phyloP scores from a whole-genome alignment of 2,329 filamentous ascomycete species.

The Epichloe sylvatica region DNA sequence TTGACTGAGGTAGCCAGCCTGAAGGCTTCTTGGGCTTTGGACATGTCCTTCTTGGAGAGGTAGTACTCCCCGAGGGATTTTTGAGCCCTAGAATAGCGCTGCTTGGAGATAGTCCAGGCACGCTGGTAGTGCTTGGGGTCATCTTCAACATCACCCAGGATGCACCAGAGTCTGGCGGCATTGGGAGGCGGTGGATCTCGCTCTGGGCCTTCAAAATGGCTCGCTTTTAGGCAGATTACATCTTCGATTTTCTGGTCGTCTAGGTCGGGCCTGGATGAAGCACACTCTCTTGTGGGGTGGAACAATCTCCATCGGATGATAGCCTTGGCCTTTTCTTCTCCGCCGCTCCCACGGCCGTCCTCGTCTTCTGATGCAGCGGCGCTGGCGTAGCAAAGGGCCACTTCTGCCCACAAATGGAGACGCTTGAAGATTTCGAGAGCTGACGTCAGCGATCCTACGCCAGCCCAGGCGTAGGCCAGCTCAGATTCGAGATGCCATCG shows the following conservation, averaged over 20 bases:
- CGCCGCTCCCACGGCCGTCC: conserved; percentile 37
- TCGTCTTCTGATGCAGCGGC: conserved; percentile 43
- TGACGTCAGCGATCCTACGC: conserved; percentile 72
- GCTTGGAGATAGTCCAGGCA: conserved; percentile 74
- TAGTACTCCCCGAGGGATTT: conserved; percentile 72
- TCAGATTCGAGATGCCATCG: conserved; percentile 92
- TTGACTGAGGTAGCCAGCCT: conserved; percentile 63
- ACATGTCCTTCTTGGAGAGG: conserved; percentile 50
- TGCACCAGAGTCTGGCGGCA: conserved; percentile 79
- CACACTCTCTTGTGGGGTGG: conserved; percentile 36
- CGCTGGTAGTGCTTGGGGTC: conserved; percentile 64
- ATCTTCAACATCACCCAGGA: conserved; percentile 77
- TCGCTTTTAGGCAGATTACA: conserved; percentile 38
- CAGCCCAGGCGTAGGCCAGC: conserved; percentile 82
- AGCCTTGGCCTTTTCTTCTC: conserved; percentile 66
- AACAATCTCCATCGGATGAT: conserved; percentile 71
- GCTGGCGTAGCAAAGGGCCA: conserved; percentile 72
- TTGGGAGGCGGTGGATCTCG: conserved; percentile 59
- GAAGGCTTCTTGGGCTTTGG: conserved; percentile 64
- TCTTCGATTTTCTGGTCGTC: conserved; percentile 42
- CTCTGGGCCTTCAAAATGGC: conserved; percentile 47
- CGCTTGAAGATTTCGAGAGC: conserved; percentile 94
- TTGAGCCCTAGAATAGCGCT: conserved; percentile 75
- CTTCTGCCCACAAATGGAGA: conserved; percentile 86
- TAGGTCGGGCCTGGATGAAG: conserved; percentile 21